Evolutionary conservation across 805 yeast species (phyloP).

Genomic region (Zygosaccharomyces siamensis): DNA sequence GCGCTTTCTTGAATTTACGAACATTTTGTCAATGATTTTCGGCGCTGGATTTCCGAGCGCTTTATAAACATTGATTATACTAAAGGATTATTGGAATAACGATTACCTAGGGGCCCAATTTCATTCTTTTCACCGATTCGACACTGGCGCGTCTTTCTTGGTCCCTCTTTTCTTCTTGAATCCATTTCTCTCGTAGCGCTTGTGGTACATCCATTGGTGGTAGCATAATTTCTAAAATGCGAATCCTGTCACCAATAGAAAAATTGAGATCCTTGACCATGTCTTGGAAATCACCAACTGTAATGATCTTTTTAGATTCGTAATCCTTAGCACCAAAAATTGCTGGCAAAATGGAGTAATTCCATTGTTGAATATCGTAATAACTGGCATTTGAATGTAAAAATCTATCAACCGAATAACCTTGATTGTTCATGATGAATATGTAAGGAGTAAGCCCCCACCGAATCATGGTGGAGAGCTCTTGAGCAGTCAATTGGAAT

Average conservation of each 20-base stretch:
- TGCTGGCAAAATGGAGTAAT: constrained; percentile 42
- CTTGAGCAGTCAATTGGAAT: constrained; percentile 62
- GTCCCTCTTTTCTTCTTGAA: constrained; percentile 23
- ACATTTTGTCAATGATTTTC: neutral
- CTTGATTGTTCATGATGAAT: constrained; percentile 58
- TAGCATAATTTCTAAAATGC: constrained; percentile 53
- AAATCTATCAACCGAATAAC: constrained; percentile 62
- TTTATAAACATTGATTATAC: neutral
- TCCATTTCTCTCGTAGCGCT: constrained; percentile 27
- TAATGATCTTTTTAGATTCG: constrained; percentile 42
- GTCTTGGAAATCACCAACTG: constrained; percentile 45
- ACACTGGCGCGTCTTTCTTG: constrained; percentile 6
- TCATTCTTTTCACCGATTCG: constrained; percentile 1
- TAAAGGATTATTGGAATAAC: neutral
- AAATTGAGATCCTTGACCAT: constrained; percentile 41
- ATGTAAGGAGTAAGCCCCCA: constrained; percentile 54
- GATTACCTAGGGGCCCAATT: neutral
- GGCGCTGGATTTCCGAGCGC: neutral
- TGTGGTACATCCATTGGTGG: constrained; percentile 58
- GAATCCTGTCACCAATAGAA: constrained; percentile 40
- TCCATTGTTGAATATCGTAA: constrained; percentile 62
- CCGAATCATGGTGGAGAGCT: constrained; percentile 53
- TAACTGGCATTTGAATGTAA: constrained; percentile 48
- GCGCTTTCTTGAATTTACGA: neutral
- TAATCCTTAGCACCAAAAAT: constrained; percentile 53